These are phyloP conservation scores for Xylariaceae sp. DNA, from an alignment of 2,329 filamentous ascomycete species.

Conservation along the genomic window DNA sequence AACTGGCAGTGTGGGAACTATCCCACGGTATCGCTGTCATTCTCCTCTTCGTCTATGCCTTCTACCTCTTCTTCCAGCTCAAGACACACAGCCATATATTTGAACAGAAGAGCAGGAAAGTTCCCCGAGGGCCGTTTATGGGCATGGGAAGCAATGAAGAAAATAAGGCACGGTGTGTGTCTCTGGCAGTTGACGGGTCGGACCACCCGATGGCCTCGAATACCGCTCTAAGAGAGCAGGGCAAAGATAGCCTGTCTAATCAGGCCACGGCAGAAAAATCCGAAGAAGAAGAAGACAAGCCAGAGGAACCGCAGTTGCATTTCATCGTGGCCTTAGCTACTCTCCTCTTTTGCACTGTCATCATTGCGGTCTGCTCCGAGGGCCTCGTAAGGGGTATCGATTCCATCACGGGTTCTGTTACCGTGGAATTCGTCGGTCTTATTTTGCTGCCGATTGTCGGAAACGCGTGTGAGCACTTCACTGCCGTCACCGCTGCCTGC, in stretches of 20 bases:
- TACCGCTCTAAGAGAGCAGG: neutral
- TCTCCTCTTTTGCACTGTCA: conserved; percentile 66
- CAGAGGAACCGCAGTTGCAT: conserved; percentile 70
- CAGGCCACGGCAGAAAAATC: too few relatives aligned
- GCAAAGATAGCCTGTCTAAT: neutral
- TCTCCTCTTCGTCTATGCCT: conserved; percentile 75
- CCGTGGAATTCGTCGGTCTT: conserved; percentile 72
- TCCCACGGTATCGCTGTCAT: conserved; percentile 76
- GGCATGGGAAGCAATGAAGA: too few relatives aligned
- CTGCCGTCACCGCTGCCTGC: conserved; percentile 71
- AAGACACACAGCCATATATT: conserved; percentile 80
- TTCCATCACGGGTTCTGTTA: conserved; percentile 61
- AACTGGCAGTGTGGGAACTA: conserved; percentile 55
- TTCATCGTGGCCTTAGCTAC: conserved; percentile 68
- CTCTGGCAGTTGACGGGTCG: conserved; percentile 21
- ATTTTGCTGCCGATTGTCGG: conserved; percentile 81
- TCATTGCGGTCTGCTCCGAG: conserved; percentile 79
- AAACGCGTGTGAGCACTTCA: conserved; percentile 78
- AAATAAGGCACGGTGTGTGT: too few relatives aligned
- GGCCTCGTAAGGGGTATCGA: conserved; percentile 74
- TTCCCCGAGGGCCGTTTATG: conserved; percentile 54
- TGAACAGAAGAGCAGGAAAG: conserved; percentile 71
- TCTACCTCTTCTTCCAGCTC: conserved; percentile 87
- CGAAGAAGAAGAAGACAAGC: conserved; percentile 63
- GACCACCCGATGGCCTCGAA: conserved; percentile 14